These are phyloP conservation scores for Leccinellum luteum DNA, from an alignment of 768 basidiomycete genomes.

Conservation along the genomic window DNA sequence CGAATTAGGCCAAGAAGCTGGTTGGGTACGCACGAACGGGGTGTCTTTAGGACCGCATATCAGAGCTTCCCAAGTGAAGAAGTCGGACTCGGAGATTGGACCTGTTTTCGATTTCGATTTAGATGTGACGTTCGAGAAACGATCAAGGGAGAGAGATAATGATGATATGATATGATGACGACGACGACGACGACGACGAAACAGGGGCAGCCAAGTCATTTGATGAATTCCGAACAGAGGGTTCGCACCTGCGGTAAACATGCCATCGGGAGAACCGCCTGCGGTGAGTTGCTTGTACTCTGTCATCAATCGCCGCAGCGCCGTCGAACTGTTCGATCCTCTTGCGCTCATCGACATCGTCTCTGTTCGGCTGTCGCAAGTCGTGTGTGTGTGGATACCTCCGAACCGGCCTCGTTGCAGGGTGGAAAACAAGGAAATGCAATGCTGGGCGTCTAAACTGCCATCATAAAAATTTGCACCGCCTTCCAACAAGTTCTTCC, in stretches of 20 bases:
- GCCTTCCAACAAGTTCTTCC: neutral
- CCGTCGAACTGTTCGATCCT: conserved; percentile 59
- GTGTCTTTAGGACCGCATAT: conserved; percentile 94
- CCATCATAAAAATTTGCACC: neutral
- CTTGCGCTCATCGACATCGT: conserved; percentile 48
- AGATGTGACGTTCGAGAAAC: neutral
- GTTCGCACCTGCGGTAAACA: conserved; percentile 86
- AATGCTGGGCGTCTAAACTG: neutral
- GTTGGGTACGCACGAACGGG: conserved; percentile 66
- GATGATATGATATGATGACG: too few species aligned
- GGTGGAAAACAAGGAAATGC: neutral
- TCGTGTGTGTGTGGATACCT: neutral
- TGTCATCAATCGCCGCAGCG: conserved; percentile 85
- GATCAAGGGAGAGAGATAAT: neutral
- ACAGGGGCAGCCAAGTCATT: neutral
- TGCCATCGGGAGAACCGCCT: conserved; percentile 82
- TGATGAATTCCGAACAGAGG: neutral
- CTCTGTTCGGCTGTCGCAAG: neutral
- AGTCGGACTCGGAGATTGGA: conserved; percentile 87
- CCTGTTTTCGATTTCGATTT: conserved; percentile 43
- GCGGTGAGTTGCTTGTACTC: conserved; percentile 87
- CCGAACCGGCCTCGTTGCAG: too few species aligned
- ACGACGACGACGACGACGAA: neutral
- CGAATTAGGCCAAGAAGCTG: neutral
- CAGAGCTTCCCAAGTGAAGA: conserved; percentile 95